Conservation (phyloP, 768 basidiomycete genomes). For the Leucosporidium yakuticum region DNA sequence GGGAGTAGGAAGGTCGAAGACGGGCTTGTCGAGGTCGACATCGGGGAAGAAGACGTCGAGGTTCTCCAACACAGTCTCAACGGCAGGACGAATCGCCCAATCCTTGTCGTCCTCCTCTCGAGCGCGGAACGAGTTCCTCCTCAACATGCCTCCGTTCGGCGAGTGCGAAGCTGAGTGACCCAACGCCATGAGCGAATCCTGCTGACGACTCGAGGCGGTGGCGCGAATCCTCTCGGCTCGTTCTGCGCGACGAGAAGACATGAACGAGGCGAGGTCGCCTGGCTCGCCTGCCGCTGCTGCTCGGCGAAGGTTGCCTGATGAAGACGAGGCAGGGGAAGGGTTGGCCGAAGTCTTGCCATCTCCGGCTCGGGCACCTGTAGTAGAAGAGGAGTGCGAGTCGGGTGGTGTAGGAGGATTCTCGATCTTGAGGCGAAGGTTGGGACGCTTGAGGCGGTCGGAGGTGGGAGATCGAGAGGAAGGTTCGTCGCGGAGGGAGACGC, state of each 20-base stretch:
- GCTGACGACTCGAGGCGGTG: background rate
- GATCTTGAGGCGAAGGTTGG: constrained; percentile 24
- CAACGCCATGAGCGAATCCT: background rate
- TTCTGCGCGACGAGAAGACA: constrained; percentile 4
- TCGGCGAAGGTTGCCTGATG: too few species aligned
- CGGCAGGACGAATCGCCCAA: constrained; percentile 39
- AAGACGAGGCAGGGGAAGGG: background rate
- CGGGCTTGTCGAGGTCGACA: constrained; percentile 90
- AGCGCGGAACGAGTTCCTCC: constrained; percentile 28
- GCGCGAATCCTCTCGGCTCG: background rate
- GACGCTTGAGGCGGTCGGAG: constrained; percentile 18
- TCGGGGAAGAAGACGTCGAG: constrained; percentile 93
- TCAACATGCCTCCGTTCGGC: constrained; percentile 6
- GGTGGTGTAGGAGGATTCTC: background rate
- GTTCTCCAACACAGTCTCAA: constrained; percentile 83
- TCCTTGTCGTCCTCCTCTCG: constrained; percentile 28
- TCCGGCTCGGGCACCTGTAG: background rate
- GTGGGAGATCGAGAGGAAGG: constrained; percentile 5
- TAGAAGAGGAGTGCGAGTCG: background rate
- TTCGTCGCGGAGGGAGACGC: background rate
- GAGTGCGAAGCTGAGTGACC: background rate
- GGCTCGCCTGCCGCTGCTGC: constrained; percentile 1
- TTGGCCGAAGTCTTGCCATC: too few species aligned
- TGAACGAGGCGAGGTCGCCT: background rate
- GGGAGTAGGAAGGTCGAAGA: constrained; percentile 57